These are phyloP conservation scores for Euphrasia arctica DNA, from an alignment of 305 asterid species.

Conservation along the genomic window DNA sequence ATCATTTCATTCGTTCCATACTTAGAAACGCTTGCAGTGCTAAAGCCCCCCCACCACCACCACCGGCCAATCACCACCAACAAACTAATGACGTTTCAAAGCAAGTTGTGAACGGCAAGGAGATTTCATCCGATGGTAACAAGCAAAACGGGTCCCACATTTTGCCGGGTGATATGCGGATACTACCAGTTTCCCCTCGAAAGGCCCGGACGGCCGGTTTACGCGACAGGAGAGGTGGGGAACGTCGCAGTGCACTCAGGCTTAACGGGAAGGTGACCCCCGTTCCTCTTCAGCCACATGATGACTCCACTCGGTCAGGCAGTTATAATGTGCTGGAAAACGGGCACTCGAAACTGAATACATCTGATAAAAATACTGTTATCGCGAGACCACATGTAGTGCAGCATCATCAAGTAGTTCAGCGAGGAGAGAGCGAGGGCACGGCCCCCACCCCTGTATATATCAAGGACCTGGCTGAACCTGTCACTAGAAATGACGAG, in stretches of 20 bases:
- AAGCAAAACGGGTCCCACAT: conserved; percentile 59
- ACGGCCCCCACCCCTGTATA: conserved; percentile 7
- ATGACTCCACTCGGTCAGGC: conserved; percentile 33
- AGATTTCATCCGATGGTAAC: conserved; percentile 37
- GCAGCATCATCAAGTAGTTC: conserved; percentile 45
- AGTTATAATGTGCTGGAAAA: conserved; percentile 42
- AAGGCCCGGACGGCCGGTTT: conserved; percentile 49
- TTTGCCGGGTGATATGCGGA: conserved; percentile 42
- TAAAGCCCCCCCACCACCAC: conserved; percentile 62
- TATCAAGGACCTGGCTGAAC: not conserved
- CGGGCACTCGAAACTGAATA: conserved; percentile 34
- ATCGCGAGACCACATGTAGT: not conserved
- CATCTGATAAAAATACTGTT: conserved; percentile 12
- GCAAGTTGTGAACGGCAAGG: conserved; percentile 40
- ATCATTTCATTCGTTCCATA: conserved; percentile 69
- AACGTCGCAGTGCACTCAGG: conserved; percentile 54
- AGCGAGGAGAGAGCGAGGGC: conserved; percentile 33
- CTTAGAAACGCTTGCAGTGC: conserved; percentile 64
- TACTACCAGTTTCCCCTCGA: conserved; percentile 65
- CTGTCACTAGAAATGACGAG: conserved; percentile 28
- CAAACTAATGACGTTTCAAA: conserved; percentile 30
- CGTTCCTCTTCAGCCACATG: too few species aligned
- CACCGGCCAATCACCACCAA: conserved; percentile 30
- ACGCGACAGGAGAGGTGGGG: conserved; percentile 59
- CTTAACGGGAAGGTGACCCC: conserved; percentile 43